Evolutionary conservation across 2,329 filamentous ascomycete genomes (phyloP), one percentile per base, ranked within the genome.

Genomic region (Exutisphaerella laricina): DNA sequence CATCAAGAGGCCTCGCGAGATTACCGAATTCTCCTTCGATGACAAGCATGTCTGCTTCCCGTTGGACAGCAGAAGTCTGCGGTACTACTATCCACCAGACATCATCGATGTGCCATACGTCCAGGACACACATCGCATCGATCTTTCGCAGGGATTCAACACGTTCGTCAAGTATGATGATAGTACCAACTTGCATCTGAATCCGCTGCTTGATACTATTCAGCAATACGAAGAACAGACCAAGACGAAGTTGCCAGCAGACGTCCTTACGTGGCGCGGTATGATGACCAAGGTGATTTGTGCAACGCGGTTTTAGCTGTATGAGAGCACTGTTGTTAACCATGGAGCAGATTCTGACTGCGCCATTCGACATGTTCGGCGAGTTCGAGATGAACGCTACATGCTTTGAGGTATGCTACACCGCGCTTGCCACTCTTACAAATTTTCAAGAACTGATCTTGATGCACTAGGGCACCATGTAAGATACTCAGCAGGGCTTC

Each of bases 361-460:
- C 84, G 0, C 85, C 88, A 1, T 97, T 85, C 61, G 88, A 94
- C 52, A 77, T 83, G 52, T 78, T 84, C 61, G 86, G 90, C 60
- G 85, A 84, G 80, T 97, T 95, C 58, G 85, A 94, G 64, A 95
- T 98, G 88, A 95, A 96, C 62, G 90, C 88, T 36, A 96, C 90
- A 2, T 73, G 82, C 38, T 92, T 88, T 60, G 84, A 97, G 72
- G 89, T 92, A 67, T 64, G 78, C 55, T 57, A 51, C 17, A n/a
- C 20, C 23, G 3, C 8, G n/a, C 23, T 32, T 33, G 9, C 9
- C 9, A 25, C 22, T 7, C 23, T n/a, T n/a, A n/a, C n/a, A n/a
- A n/a, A 25, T 10, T 12, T 14, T 23, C 9, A 37, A 20, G 17
- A 18, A 22, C 35, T 46, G 29, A 48, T 49, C 47, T n/a, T 33